Evolutionary conservation across 1,284 basidiomycete species (phyloP), one percentile per base, ranked within the genome.

Genomic region (Waitea zeae): DNA sequence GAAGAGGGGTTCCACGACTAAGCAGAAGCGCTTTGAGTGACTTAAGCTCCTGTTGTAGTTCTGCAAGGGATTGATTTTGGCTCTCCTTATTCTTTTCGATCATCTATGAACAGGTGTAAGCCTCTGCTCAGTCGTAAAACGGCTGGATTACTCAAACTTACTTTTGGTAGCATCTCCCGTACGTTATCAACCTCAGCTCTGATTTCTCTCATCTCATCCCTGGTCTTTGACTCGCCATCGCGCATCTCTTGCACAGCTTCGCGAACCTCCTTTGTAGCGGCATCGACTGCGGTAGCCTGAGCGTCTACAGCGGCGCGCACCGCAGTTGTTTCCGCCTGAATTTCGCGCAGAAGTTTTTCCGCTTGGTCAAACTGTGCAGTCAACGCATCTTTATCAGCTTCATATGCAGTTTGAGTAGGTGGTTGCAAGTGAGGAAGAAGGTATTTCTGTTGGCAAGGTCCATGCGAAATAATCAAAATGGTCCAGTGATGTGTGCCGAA

Each of bases 361-460:
- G 90, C 90, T 13, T 82, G 87, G 53, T 97, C 93, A 51, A 96
- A 98, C 47, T 96, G 89, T 22, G 81, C 79, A 6, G 76, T 75
- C 35, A 98, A 65, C 2, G 78, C 77, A 43, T 87, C 74, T 17
- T 83, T 74, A 42, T 95, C 90, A 36, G 73, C 69, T 56, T 95
- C 87, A 50, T 97, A 96, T 3, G 87, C 81, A 13, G 86, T 84
- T 3, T 78, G 67, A 2, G 79, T 73, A 2, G 93, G 93, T 6
- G 95, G 92, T 51, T 75, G 75, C 3, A 98, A 70, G 53, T 97
- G 87, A 0, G 95, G 95, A 12, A 84, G 57, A 18, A 98, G 62
- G 54, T 86, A 93, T 76, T 90, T 95, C 80, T 92, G 48, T 13
- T n/a, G n/a, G n/a, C n/a, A n/a, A n/a, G n/a, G n/a, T n/a, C n/a